Percentiles rank a stretch among this genome's conserved stretches.
phyloP scores from a whole-genome alignment of 345 rosid genomes.

The Eutrema japonicum region DNA sequence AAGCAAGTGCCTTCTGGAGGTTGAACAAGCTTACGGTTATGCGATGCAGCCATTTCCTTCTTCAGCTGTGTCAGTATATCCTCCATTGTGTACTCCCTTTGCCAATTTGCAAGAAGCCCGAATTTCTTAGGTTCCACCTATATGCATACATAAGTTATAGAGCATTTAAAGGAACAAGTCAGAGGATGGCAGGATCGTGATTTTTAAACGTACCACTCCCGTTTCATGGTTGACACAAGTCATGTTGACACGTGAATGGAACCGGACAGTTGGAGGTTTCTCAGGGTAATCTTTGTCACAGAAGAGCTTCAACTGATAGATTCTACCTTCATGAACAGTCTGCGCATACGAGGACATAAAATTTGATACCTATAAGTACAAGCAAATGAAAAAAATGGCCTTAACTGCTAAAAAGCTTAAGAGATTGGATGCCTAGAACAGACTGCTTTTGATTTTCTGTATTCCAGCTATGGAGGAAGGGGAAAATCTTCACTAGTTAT shows the following conservation, averaged over 20 bases:
- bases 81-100: constrained; percentile 81
- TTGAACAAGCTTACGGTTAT: constrained; percentile 81
- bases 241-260: constrained; percentile 93
- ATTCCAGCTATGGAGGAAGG: constrained; percentile 1
- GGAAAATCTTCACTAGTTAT: background rate
- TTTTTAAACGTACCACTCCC: constrained; percentile 69
- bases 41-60: constrained; percentile 77
- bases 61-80: constrained; percentile 73
- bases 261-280: constrained; percentile 94
- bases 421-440: background rate
- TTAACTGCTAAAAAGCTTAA: background rate
- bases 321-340: constrained; percentile 97
- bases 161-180: background rate
- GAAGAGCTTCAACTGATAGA: constrained; percentile 96
- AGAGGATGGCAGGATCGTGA: background rate
- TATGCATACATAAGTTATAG: background rate
- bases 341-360: constrained; percentile 31
- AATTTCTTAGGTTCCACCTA: constrained; percentile 82
- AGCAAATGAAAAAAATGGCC: background rate
- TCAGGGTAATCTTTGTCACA: constrained; percentile 98
- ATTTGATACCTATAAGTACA: constrained; percentile 12
- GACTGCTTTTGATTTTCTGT: background rate
- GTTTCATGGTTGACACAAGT: constrained; percentile 94
- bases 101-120: constrained; percentile 74
- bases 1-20: constrained; percentile 87